Evolutionary conservation across 148 eudicot genomes (phyloP).

Genomic region (Rhododendron ovatum): DNA sequence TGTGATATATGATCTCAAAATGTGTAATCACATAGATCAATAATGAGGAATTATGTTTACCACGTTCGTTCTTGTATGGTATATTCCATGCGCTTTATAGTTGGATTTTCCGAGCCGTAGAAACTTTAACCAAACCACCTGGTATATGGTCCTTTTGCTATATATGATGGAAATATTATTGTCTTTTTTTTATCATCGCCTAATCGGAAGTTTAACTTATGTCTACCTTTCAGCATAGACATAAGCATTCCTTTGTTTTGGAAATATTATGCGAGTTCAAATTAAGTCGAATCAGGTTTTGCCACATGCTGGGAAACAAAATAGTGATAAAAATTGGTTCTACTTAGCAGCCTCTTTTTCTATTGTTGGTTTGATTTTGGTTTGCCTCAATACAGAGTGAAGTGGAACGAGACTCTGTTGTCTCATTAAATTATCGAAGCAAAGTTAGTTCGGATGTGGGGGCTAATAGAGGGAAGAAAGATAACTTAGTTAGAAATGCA

Average conservation of each 20-base stretch:
- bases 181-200: background rate
- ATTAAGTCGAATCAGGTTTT: background rate
- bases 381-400: conserved; percentile 30
- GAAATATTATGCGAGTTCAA: background rate
- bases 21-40: background rate
- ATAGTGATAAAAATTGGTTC: background rate
- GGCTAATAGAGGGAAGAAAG: background rate
- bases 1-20: background rate
- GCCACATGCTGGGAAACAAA: background rate
- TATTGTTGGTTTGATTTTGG: background rate
- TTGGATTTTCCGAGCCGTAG: background rate
- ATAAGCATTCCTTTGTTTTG: background rate
- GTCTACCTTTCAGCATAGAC: background rate
- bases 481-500: conserved; percentile 26
- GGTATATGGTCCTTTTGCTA: background rate
- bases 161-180: background rate
- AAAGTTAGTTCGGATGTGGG: conserved; percentile 16
- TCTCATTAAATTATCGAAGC: conserved; percentile 18
- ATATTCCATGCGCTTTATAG: background rate
- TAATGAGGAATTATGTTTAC: too few species aligned
- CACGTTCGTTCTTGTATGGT: background rate
- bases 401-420: conserved; percentile 29
- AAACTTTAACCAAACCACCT: background rate
- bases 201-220: background rate
- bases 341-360: background rate